These are phyloP conservation scores for Ogataea neopini DNA, from an alignment of 805 yeast genomes.

Conservation along the genomic window DNA sequence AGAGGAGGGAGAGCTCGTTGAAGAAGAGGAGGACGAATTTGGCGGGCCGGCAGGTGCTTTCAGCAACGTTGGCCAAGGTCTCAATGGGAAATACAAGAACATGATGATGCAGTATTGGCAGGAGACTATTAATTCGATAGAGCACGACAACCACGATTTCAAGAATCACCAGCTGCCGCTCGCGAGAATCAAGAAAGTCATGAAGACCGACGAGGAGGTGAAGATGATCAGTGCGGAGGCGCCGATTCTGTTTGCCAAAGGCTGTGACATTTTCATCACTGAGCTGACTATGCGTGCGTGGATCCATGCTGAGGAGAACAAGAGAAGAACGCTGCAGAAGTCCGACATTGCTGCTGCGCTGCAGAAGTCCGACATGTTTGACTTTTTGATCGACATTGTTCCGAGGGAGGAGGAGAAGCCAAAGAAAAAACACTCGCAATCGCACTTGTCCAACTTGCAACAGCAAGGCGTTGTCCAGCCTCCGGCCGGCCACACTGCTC, in stretches of 20 bases:
- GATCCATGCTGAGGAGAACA: constrained; percentile 97
- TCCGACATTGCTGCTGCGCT: constrained; percentile 94
- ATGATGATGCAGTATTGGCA: constrained; percentile 98
- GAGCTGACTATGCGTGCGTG: constrained; percentile 98
- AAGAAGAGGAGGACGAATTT: constrained; percentile 40
- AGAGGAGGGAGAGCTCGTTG: constrained; percentile 29
- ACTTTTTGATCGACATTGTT: constrained; percentile 91
- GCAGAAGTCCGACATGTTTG: constrained; percentile 95
- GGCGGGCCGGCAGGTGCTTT: constrained; percentile 40
- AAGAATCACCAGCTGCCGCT: constrained; percentile 92
- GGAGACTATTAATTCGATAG: constrained; percentile 87
- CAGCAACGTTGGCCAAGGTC: constrained; percentile 89
- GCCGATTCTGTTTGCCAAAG: constrained; percentile 95
- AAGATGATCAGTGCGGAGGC: constrained; percentile 98
- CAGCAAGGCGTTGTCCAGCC: constrained; percentile 10
- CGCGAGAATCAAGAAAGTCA: constrained; percentile 94
- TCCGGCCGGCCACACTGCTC: not conserved
- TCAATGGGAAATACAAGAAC: constrained; percentile 77
- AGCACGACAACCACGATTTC: constrained; percentile 85
- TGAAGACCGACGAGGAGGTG: constrained; percentile 97
- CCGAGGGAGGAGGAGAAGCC: constrained; percentile 83
- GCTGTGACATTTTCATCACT: constrained; percentile 95
- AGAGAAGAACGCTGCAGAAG: constrained; percentile 90
- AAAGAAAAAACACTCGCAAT: constrained; percentile 32
- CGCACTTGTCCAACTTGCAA: constrained; percentile 27